These are phyloP conservation scores for Mortierella sp. DNA, from an alignment of 371 early-diverging fungal genomes.

Conservation along the genomic window DNA sequence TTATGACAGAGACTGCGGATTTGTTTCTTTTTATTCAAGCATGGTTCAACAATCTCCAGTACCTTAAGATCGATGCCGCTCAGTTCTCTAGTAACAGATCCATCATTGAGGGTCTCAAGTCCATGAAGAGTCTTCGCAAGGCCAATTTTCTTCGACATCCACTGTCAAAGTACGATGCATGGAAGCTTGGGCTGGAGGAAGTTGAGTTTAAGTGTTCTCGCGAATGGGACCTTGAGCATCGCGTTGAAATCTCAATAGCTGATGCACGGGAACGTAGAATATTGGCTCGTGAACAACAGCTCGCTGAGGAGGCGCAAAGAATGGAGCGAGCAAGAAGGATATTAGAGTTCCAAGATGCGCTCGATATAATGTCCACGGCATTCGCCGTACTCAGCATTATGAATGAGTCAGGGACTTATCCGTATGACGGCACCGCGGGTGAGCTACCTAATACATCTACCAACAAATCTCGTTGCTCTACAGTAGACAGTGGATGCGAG, in stretches of 20 bases:
- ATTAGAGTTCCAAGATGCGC: background rate
- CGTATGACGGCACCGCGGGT: background rate
- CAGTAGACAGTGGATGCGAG: conserved; percentile 15
- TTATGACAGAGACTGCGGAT: conserved; percentile 2
- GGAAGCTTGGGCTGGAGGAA: conserved; percentile 29
- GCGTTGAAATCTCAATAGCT: background rate
- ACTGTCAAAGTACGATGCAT: conserved; percentile 27
- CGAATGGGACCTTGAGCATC: conserved; percentile 38
- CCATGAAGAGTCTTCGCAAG: conserved; percentile 17
- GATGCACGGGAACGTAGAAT: background rate
- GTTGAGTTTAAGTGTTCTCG: conserved; percentile 12
- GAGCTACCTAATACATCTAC: background rate
- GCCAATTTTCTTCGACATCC: conserved; percentile 9
- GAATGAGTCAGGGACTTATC: background rate
- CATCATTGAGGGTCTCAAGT: conserved; percentile 16
- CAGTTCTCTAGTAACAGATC: conserved; percentile 9
- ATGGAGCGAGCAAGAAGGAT: background rate
- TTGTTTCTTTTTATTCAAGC: conserved; percentile 7
- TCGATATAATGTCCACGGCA: conserved; percentile 5
- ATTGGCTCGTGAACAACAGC: background rate
- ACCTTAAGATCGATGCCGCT: conserved; percentile 10
- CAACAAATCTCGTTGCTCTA: background rate
- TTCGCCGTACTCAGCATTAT: background rate
- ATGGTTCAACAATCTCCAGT: conserved; percentile 19
- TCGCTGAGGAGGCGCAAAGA: background rate